Evolutionary conservation across 805 yeast species (phyloP), one percentile per base, ranked within the genome.

Genomic region (Nakazawaea populi): DNA sequence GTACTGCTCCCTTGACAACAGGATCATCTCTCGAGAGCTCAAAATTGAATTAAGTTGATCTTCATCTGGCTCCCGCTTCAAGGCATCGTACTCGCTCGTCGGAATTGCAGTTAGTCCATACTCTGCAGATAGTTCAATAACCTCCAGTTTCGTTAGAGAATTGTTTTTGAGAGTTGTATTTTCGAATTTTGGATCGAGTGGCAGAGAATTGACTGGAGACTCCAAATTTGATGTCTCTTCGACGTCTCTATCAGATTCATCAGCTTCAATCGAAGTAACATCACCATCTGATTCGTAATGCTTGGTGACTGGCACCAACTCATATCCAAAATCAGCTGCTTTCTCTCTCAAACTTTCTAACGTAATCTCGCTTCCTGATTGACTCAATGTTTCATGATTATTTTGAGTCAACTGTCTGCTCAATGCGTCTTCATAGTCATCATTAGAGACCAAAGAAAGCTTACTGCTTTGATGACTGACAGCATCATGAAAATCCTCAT

Each of bases 91-190:
- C n/a, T 72, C 73, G 2, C 60, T 58, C 5, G 57, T 53, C 0
- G 75, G 59, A 24, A 73, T 49, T 4, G 72, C 60, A 4, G 55
- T 58, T 49, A 70, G 56, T 1, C 73, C 76, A 29, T 68, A 55
- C 10, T 60, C 64, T 6, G 55, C 46, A 6, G 75, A 74, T 14
- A 54, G 27, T 6, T 45, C 55, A 5, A 39, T 42, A 36, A 61
- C 41, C 32, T 47, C 56, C 1, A 40, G 12, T 5, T 47, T 40
- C 40, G 55, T 54, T 27, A 55, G n/a, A 30, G 36, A 47, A 11
- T 31, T 34, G 12, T 38, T 41, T 10, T 48, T 48, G 12, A 45
- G 11, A 18, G 24, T 18, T 18, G 24, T 18, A 18, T 18, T 18
- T 18, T 18, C 24, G 24, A 18, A 18, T 18, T 18, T 3, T 3